Evolutionary conservation across 2,329 filamentous ascomycete genomes (phyloP), one percentile per base, ranked within the genome.

Genomic region (Tolypocladium ovalisporum): DNA sequence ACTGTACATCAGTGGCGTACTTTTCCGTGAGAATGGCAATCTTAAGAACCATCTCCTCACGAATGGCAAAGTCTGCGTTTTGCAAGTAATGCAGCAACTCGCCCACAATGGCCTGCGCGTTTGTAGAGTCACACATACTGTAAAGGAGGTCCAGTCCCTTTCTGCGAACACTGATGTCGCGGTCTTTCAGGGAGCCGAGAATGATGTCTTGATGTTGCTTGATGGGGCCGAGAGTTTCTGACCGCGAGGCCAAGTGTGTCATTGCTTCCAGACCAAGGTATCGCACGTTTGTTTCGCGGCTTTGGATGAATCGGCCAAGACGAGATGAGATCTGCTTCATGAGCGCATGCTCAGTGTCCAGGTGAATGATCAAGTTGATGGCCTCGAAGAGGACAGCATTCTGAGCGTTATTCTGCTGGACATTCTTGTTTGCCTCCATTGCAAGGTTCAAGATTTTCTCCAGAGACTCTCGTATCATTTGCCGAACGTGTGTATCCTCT

Each of bases 1-100:
- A 99, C 75, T 97, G 93, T 24, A 96, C 90, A 67, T 99, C 94
- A 0, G 92, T 97, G 29, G 94, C 94, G 70, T 99, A 99, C 70
- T 97, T 97, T 71, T 99, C 94, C 0, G 95, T 97, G 62, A 99
- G 74, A 67, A 99, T 99, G 55, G 94, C 94, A 73, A 99, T 96
- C 76, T 99, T 99, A 61, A 99, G 79, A 4, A 97, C 94, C 94
- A 99, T 99, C 72, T 99, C 94, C 75, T 99, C 95, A 62, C 95
- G 85, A 66, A 99, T 97, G 6, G 93, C 93, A 71, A 96, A 99
- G 72, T 99, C 94, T 53, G 94, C 94, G 57, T 90, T 96, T 68
- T 97, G 93, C 10, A 99, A 82, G 71, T 97, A 97, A 64, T 93
- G 90, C 56, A 99, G 76, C 54, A 99, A 84, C 75, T 99, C 94